phyloP scores from a whole-genome alignment of 306 rosid genomes.

The Vigna unguiculata region DNA sequence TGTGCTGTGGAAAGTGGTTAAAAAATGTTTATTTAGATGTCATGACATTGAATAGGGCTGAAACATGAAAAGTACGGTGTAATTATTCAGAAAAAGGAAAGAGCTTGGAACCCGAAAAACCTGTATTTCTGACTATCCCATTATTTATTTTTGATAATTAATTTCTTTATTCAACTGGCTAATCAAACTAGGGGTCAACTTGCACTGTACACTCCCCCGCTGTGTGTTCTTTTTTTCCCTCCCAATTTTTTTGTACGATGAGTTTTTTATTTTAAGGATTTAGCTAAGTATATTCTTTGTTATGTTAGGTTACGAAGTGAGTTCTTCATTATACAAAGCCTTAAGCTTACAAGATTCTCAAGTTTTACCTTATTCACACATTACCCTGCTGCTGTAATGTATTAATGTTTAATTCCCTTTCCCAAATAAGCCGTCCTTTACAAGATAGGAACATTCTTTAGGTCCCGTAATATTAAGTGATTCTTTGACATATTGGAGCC shows the following conservation, averaged over 20 bases:
- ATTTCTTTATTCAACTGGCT: conserved; percentile 7
- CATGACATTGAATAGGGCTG: conserved; percentile 1
- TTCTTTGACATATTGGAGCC: conserved; percentile 19
- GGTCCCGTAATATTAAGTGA: neutral
- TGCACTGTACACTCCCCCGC: neutral
- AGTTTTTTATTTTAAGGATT: conserved; percentile 4
- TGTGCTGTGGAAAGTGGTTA: neutral
- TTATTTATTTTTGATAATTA: conserved; percentile 7
- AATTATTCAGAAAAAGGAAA: conserved; percentile 35
- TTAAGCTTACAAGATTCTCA: neutral
- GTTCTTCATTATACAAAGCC: neutral
- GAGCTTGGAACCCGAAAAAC: neutral
- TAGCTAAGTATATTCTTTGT: neutral
- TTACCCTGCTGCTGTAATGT: neutral
- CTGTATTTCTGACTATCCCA: conserved; percentile 5
- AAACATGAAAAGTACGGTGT: conserved; percentile 3
- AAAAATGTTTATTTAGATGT: conserved; percentile 26
- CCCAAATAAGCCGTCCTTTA: neutral
- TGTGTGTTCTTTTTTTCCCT: neutral
- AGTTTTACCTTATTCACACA: neutral
- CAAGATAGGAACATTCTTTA: neutral
- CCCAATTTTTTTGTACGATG: neutral
- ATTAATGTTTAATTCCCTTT: conserved; percentile 7
- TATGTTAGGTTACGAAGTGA: neutral
- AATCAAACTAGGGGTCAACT: conserved; percentile 13